Base-by-base conservation (phyloP, 2,329 filamentous ascomycete species). In the Penicillium sp. region DNA sequence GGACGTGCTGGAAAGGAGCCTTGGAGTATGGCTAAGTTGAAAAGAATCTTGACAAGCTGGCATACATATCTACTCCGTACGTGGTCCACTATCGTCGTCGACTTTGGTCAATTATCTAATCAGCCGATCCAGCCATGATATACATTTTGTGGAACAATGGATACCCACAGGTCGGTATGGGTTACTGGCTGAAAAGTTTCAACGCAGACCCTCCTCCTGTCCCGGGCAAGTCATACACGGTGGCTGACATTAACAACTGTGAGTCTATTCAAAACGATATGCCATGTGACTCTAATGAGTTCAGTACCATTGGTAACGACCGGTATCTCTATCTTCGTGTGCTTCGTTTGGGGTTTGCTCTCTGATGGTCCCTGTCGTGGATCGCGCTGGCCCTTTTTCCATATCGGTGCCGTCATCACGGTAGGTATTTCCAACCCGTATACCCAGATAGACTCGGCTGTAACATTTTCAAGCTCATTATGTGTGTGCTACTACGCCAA, bases 121-220 rank as follows among this genome's bases (percentile, higher is more conserved):
- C n/a, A n/a, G n/a, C n/a, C n/a, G n/a, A n/a, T n/a, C n/a, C n/a
- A n/a, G n/a, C n/a, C n/a, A n/a, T 66, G 45, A 15, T 65, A 2
- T 71, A 71, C 48, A 57, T 71, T 5, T 41, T 71, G 7, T 72
- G 69, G 69, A 72, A 72, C 46, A 72, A 72, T 29, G 69, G 64
- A n/a, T 17, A 19, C 3, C 49, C 58, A 1, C 69, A 72, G 43
- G 35, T 55, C 0, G 69, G 62, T 8, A 72, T 72, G 68, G 69
- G 69, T 1, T 72, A 70, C 53, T 73, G 70, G 68, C 57, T 73
- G 34, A 72, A 72, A 51, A 69, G 65, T 47, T 72, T 72, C 55
- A 67, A 71, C 28, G 53, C 57, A 4, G 59, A 58, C 2, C 64
- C 67, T 9, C 38, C 63, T 29, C 69, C 70, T 3, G 61, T 72